phyloP scores from a whole-genome alignment of 495 filamentous ascomycete species.

The Penicillium pancosmium region DNA sequence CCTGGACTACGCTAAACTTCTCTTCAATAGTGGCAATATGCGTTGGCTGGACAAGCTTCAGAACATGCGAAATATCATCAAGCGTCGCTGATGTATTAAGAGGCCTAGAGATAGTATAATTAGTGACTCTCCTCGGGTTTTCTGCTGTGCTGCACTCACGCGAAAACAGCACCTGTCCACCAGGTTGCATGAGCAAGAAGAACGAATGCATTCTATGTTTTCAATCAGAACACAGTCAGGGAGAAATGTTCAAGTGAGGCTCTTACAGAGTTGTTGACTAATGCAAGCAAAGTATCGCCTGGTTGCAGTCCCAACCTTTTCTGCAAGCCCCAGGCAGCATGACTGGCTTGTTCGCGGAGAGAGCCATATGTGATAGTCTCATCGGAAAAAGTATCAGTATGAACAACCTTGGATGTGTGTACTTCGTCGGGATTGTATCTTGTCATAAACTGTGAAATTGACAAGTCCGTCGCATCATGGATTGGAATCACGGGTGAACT shows the following conservation, averaged over 20 bases:
- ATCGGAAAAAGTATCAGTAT: conserved; percentile 17
- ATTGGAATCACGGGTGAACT: conserved; percentile 14
- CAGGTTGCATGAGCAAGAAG: conserved; percentile 15
- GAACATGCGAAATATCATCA: conserved; percentile 9
- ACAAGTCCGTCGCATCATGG: conserved; percentile 16
- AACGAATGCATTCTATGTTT: conserved; percentile 12
- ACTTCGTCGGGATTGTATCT: conserved; percentile 26
- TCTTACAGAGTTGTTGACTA: conserved; percentile 23
- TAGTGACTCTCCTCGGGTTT: neutral
- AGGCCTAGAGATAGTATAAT: neutral
- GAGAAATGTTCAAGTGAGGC: neutral
- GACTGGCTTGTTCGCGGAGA: conserved; percentile 12
- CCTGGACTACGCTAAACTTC: conserved; percentile 9
- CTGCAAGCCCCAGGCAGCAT: conserved; percentile 22
- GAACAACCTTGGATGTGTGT: conserved; percentile 17
- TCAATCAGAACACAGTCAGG: conserved; percentile 5
- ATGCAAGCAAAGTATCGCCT: conserved; percentile 20
- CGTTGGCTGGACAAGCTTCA: conserved; percentile 11
- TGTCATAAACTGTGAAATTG: conserved; percentile 25
- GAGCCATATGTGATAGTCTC: conserved; percentile 20
- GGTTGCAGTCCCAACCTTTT: conserved; percentile 16
- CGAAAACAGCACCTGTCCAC: conserved; percentile 15
- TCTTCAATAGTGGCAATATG: conserved; percentile 14
- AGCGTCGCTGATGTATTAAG: conserved; percentile 11
- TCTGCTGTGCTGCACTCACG: neutral